These are phyloP conservation scores for Fagopyrum homotropicum DNA, from an alignment of 148 eudicot species.

Conservation along the genomic window DNA sequence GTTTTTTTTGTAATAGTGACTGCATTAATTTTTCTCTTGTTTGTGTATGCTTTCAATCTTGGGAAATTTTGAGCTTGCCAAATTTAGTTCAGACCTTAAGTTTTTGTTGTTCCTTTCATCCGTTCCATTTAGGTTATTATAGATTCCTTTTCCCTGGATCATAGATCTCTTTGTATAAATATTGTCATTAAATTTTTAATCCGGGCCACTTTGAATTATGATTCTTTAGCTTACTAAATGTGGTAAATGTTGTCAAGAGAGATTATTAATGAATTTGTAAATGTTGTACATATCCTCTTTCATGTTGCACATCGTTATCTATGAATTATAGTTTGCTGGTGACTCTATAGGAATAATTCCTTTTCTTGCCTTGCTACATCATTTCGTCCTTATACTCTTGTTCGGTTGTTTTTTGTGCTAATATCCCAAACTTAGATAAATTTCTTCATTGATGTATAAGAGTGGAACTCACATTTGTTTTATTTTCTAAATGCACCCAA, in stretches of 20 bases:
- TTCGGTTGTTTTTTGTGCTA: too few species aligned
- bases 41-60: conserved; percentile 1
- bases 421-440: too few species aligned
- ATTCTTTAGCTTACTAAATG: too few species aligned
- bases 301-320: neutral
- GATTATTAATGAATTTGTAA: neutral
- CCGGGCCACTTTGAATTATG: neutral
- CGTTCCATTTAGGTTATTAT: neutral
- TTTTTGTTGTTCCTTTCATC: neutral
- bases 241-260: neutral
- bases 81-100: neutral
- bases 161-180: neutral
- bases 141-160: neutral
- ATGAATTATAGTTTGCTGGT: neutral
- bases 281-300: neutral
- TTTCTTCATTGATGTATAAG: neutral
- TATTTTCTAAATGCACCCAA: neutral
- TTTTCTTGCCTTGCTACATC: neutral
- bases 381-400: too few species aligned
- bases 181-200: neutral
- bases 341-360: neutral
- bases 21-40: neutral
- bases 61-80: neutral
- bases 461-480: neutral
- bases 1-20: neutral